A percentile compares a stretch with the other conserved stretches of the same genome.
phyloP scores from a whole-genome alignment of 2,329 filamentous ascomycete species.

The Fusarium albosuccineum region DNA sequence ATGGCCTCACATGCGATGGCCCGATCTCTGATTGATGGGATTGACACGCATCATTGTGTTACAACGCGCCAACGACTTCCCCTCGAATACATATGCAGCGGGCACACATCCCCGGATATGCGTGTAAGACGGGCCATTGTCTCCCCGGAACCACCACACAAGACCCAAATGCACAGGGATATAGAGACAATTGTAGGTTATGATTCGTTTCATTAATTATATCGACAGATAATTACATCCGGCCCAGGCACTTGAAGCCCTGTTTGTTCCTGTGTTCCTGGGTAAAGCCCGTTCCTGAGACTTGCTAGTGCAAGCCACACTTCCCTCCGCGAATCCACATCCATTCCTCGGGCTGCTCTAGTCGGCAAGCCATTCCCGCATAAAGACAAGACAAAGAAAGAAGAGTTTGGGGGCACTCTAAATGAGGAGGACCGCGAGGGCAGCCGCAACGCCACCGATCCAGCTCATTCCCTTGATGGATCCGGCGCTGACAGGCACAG shows the following conservation, averaged over 20 bases:
- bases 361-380: slow-evolving; percentile 2
- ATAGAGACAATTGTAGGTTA: no score
- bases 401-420: neutral
- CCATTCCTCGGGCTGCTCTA: neutral
- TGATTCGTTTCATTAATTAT: slow-evolving; percentile 8
- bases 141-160: slow-evolving; percentile 9
- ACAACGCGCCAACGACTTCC: neutral
- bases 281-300: slow-evolving; percentile 8
- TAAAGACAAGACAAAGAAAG: slow-evolving; percentile 12
- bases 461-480: slow-evolving; percentile 32
- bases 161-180: no score
- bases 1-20: neutral
- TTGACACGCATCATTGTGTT: neutral
- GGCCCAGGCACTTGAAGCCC: neutral
- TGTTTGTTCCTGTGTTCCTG: neutral
- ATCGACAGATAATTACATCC: slow-evolving; percentile 28
- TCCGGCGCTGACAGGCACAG: slow-evolving; percentile 35
- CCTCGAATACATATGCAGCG: no score
- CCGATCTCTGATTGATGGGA: neutral
- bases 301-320: neutral
- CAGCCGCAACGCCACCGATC: slow-evolving; percentile 41
- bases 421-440: slow-evolving; percentile 38
- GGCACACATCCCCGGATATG: neutral
- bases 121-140: slow-evolving; percentile 18
- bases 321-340: neutral